Evolutionary conservation across 1,284 basidiomycete species (phyloP), one percentile per base, ranked within the genome.

Genomic region (Papiliotrema terrestris): DNA sequence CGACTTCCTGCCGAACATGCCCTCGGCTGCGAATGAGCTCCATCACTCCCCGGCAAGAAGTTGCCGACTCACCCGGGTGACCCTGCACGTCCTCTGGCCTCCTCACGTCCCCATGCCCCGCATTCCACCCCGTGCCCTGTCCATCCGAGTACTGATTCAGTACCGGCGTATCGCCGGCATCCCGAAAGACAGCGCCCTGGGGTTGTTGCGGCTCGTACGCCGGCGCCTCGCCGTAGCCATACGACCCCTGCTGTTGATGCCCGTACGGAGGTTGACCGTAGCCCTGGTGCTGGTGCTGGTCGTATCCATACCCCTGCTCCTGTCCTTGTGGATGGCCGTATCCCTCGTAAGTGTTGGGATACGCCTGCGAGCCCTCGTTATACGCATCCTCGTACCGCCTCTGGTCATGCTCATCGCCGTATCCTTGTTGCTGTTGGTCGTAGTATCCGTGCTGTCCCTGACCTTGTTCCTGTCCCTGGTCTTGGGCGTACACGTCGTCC

Each of bases 1-100:
- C 29, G 56, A 61, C 43, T 67, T 67, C 46, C 67, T 51, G 2
- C 67, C 65, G 51, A 69, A 66, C 63, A 67, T 61, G 22, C 65
- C 67, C 47, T 69, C 65, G 3, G 65, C 63, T 69, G 41, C 41
- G 42, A 8, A 25, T 45, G 35, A 49, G 41, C 41, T 49, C 29
- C 8, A 15, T n/a, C n/a, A 20, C 37, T 19, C 39, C 4, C 13
- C 17, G 1, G 2, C 38, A 35, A 22, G 19, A 3, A n/a, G 41
- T 2, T 5, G 11, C 35, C 35, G 52, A 61, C 65, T 50, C 55
- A 69, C 65, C 67, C 38, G 67, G 65, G 61, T 69, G 67, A 41
- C 51, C 60, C 52, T 69, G 65, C 19, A 52, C 54, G 26, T 58
- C 65, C 35, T 62, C 61, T 19, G 65, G 67, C 51, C 63, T 56